Evolutionary conservation across 352 stramenopile species (phyloP).

Genomic region (Pythium insidiosum): DNA sequence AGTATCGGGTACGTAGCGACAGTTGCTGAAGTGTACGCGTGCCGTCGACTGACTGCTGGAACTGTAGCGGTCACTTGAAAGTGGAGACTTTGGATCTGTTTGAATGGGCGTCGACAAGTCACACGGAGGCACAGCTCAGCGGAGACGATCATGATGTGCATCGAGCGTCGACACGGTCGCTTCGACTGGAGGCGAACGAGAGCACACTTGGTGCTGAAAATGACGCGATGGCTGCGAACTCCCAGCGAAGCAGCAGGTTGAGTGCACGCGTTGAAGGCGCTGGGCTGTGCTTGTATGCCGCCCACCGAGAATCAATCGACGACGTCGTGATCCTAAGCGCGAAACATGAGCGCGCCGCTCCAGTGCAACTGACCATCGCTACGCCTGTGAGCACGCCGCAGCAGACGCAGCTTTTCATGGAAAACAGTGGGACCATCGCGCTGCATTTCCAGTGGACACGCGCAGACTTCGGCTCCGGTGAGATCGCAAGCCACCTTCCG

Average conservation of each 20-base stretch:
- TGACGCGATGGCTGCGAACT: slow-evolving; percentile 5
- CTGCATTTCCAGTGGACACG: slow-evolving; percentile 59
- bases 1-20: slow-evolving; percentile 20
- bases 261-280: too few relatives aligned
- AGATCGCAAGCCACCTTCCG: slow-evolving; percentile 5
- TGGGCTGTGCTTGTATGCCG: too few relatives aligned
- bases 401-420: slow-evolving; percentile 25
- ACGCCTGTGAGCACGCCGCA: slow-evolving; percentile 26
- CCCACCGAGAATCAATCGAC: too few relatives aligned
- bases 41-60: not conserved
- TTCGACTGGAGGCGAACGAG: slow-evolving; percentile 10
- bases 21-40: not conserved
- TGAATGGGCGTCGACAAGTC: slow-evolving; percentile 38
- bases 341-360: too few relatives aligned
- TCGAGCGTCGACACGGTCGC: slow-evolving; percentile 2
- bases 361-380: slow-evolving; percentile 37
- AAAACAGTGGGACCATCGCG: slow-evolving; percentile 42
- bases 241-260: too few relatives aligned
- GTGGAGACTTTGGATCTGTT: slow-evolving; percentile 62
- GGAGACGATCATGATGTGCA: slow-evolving; percentile 8
- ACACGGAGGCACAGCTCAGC: slow-evolving; percentile 2
- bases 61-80: slow-evolving; percentile 25
- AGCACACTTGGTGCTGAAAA: too few relatives aligned
- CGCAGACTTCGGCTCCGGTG: slow-evolving; percentile 3
- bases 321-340: too few relatives aligned